These are phyloP conservation scores for Rubroboletus pulcherrimus DNA, from an alignment of 768 basidiomycete species.

Conservation along the genomic window DNA sequence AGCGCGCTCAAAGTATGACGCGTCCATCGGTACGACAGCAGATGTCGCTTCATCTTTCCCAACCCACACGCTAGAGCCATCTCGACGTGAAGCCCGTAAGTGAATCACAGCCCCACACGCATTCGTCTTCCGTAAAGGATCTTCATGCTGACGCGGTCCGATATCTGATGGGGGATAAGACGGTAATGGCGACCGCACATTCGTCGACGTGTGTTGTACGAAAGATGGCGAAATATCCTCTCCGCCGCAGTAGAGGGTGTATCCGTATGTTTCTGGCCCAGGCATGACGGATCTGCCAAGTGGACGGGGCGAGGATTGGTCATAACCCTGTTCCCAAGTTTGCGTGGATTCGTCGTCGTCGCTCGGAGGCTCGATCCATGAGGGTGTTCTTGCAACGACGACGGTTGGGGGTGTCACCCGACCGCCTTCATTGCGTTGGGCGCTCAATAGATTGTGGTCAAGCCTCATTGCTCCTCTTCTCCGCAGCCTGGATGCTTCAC, in stretches of 20 bases:
- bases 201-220: constrained; percentile 9
- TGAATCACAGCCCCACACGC: constrained; percentile 67
- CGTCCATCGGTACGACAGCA: constrained; percentile 52
- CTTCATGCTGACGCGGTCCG: constrained; percentile 4
- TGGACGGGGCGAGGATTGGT: constrained; percentile 24
- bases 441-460: constrained; percentile 37
- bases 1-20: constrained; percentile 53
- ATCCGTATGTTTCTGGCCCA: constrained; percentile 24
- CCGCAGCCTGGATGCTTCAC: constrained; percentile 70
- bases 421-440: constrained; percentile 28
- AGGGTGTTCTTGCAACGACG: constrained; percentile 27
- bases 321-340: constrained; percentile 33
- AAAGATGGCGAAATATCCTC: constrained; percentile 18
- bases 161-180: constrained; percentile 27
- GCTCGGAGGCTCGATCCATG: constrained; percentile 34
- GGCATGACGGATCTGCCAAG: constrained; percentile 11
- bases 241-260: constrained; percentile 44
- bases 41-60: constrained; percentile 51
- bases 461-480: constrained; percentile 69
- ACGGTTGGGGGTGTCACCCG: constrained; percentile 26
- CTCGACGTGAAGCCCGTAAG: constrained; percentile 49
- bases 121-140: constrained; percentile 33
- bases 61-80: constrained; percentile 52
- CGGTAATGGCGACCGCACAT: constrained; percentile 39
- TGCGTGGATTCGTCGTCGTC: constrained; percentile 33